These are phyloP conservation scores for Eucalyptus melliodora DNA, from an alignment of 345 rosid genomes.

Conservation along the genomic window DNA sequence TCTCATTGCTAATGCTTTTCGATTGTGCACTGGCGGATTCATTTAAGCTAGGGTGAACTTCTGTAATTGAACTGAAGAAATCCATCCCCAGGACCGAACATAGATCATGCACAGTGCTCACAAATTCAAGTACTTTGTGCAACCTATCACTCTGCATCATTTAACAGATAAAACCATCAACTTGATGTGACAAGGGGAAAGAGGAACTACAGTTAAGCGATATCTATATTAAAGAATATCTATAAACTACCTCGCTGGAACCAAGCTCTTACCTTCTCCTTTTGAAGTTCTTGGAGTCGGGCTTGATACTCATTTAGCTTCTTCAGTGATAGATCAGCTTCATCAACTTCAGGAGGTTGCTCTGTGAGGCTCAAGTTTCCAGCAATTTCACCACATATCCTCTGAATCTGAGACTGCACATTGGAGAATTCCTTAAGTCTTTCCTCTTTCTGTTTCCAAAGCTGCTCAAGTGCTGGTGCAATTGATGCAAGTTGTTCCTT, in stretches of 20 bases:
- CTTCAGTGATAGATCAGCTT: constrained; percentile 71
- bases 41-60: constrained; percentile 94
- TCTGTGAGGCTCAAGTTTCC: constrained; percentile 41
- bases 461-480: constrained; percentile 84
- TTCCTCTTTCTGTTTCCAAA: constrained; percentile 90
- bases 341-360: constrained; percentile 56
- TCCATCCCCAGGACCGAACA: constrained; percentile 89
- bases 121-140: constrained; percentile 83
- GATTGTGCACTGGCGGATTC: constrained; percentile 51
- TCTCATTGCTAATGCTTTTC: constrained; percentile 92
- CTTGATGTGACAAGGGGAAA: neutral
- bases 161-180: neutral
- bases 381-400: constrained; percentile 78
- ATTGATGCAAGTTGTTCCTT: constrained; percentile 93
- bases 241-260: neutral
- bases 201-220: neutral
- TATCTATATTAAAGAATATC: neutral
- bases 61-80: constrained; percentile 65
- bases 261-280: constrained; percentile 59
- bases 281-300: constrained; percentile 82
- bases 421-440: constrained; percentile 67
- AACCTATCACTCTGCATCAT: constrained; percentile 68
- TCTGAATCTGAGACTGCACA: constrained; percentile 82
- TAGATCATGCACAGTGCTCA: constrained; percentile 90
- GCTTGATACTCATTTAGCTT: constrained; percentile 67